Base-by-base conservation (phyloP, 176 grass and related monocot species). In the Oryza meyeriana region DNA sequence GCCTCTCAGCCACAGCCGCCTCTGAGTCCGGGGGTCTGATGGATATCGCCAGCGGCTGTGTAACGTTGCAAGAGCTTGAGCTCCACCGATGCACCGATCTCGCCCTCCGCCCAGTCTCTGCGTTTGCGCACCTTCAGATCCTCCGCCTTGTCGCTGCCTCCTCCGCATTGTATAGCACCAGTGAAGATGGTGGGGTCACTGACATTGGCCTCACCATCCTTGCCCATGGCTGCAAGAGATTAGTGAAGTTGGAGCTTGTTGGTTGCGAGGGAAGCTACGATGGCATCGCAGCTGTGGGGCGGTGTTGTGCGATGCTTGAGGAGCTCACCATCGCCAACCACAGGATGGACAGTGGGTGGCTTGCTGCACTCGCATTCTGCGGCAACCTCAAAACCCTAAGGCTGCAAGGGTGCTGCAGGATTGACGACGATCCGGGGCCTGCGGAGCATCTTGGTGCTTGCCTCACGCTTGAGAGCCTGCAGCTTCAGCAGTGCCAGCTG, bases 191-290 rank as follows among this genome's bases (percentile, higher is more conserved):
- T 0, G 88, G 90, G 1, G 91, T 99, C 69, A 99, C 96, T 0
- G 96, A 99, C 85, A 99, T 99, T 27, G 93, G 96, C 64, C 92
- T 98, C 79, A 98, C 96, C 13, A 95, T 98, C 40, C 93, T 98
- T 4, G 96, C 92, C n/a, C 93, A 98, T 8, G 96, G 93, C 7
- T 98, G 96, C 81, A 95, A 91, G 76, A 87, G 93, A 25, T 69
- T 98, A 13, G 96, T 98, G 4, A 90, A 95, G 75, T 77, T 98
- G 69, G 90, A 98, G 85, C 92, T 98, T 13, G 58, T 81, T 11
- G 88, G 92, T 18, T 95, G 96, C 29, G 96, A 95, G 68, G 96
- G 96, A 4, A 95, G 92, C 76, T 98, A 93, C 1, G 96, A 98
- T 1, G 96, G 96, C 34, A 87, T 98, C 25, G 90, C 93, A 0